Percentiles rank a stretch among this genome's conserved stretches.
Evolutionary conservation across 805 yeast species (phyloP).

Genomic region (Pichia sporocuriosa): DNA sequence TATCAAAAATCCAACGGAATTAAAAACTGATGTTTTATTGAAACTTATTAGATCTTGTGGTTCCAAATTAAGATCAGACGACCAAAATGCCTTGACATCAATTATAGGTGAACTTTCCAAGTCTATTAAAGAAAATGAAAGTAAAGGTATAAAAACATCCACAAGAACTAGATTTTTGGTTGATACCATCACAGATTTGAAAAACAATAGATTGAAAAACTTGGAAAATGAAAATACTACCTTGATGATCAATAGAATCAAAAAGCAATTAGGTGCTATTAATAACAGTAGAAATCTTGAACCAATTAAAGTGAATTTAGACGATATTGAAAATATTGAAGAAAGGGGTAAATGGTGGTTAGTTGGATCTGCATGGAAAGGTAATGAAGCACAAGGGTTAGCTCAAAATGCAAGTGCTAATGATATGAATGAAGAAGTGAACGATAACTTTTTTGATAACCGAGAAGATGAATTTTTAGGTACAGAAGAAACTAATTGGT

Average conservation of each 20-base stretch:
- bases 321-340: slow-evolving; percentile 71
- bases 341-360: slow-evolving; percentile 98
- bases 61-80: slow-evolving; percentile 80
- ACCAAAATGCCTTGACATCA: slow-evolving; percentile 77
- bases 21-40: slow-evolving; percentile 69
- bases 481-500: slow-evolving; percentile 77
- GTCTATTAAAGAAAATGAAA: slow-evolving; percentile 34
- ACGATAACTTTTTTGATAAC: slow-evolving; percentile 27
- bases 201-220: slow-evolving; percentile 69
- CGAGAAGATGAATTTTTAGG: slow-evolving; percentile 54
- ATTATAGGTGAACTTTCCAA: slow-evolving; percentile 57
- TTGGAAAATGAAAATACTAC: slow-evolving; percentile 45
- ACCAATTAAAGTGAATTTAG: slow-evolving; percentile 75
- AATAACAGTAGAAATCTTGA: slow-evolving; percentile 46
- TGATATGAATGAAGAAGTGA: slow-evolving; percentile 3
- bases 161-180: slow-evolving; percentile 76
- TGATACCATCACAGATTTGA: slow-evolving; percentile 79
- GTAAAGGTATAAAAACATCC: slow-evolving; percentile 29
- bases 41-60: slow-evolving; percentile 74
- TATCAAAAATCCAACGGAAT: slow-evolving; percentile 46
- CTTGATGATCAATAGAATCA: slow-evolving; percentile 50
- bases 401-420: slow-evolving; percentile 5
- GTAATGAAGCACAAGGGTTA: slow-evolving; percentile 25
- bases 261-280: slow-evolving; percentile 54
- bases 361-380: slow-evolving; percentile 97